These are phyloP conservation scores for Streptanthus diversifolius DNA, from an alignment of 345 rosid species.

Conservation along the genomic window DNA sequence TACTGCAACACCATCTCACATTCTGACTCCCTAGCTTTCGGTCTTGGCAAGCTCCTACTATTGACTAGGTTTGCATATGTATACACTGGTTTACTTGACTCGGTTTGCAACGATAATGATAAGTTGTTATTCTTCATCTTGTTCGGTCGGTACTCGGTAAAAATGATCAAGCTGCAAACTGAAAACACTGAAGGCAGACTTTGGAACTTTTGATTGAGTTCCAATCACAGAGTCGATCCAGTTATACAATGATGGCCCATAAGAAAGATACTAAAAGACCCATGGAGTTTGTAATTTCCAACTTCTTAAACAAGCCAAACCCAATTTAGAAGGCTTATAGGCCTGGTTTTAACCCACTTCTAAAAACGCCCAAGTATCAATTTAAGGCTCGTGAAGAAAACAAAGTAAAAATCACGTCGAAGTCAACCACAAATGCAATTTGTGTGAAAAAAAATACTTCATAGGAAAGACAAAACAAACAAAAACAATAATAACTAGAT, in stretches of 20 bases:
- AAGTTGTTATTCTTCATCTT: neutral
- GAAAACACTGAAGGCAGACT: neutral
- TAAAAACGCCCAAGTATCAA: neutral
- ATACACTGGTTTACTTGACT: neutral
- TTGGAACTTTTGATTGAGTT: neutral
- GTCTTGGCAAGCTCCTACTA: neutral
- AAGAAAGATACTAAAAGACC: neutral
- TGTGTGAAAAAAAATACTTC: neutral
- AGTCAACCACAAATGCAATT: neutral
- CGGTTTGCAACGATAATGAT: neutral
- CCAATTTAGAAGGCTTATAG: neutral
- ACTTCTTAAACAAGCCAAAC: neutral
- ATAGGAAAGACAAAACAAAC: neutral
- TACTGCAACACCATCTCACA: slow-evolving; percentile 24
- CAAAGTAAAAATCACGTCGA: neutral
- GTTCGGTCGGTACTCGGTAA: neutral
- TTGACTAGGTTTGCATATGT: neutral
- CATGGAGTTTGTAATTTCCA: neutral
- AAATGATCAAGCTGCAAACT: neutral
- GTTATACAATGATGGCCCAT: neutral
- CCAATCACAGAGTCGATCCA: neutral
- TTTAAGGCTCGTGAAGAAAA: neutral
- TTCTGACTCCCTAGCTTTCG: neutral
- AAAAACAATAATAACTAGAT: neutral
- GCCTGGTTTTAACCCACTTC: neutral